Base-by-base conservation (phyloP, 2,329 filamentous ascomycete species). In the Blastomyces parvus region DNA sequence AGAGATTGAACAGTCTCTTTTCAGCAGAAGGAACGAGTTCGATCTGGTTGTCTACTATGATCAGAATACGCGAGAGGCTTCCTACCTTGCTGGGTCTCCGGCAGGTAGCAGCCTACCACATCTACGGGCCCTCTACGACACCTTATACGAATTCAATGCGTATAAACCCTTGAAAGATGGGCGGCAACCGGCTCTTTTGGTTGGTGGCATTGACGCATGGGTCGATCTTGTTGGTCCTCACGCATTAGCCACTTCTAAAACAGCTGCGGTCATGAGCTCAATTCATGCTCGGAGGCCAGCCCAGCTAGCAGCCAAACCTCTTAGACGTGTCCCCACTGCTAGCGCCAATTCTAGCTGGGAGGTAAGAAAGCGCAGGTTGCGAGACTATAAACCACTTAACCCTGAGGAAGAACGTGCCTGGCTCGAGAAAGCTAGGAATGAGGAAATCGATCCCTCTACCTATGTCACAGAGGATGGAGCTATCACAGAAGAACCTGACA, bases 31-130 rank as follows among this genome's bases (percentile, higher is more conserved):
- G 17, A 83, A 92, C 66, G 82, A 88, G 63, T 96, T 89, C 69
- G 91, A 97, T 68, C 77, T 97, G 52, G 84, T 99, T 13, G 89
- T 99, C 0, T 94, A 95, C 70, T 96, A 97, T 73, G 91, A 99
- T 73, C 84, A 93, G 67, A 76, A 73, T 17, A 86, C 84, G 66
- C 82, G 73, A 81, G 89, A 70, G 64, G 83, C 75, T 67, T 79
- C 66, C 69, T 95, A 82, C 69, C 76, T 83, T 63, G 68, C 76
- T 74, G 71, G 82, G 75, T 74, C 78, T 70, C 71, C 76, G 30
- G 75, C 73, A 59, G 76, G 73, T 46, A 79, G 77, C 22, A 80
- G 76, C 60, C 76, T 79, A 30, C 78, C 80, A 27, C 84, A 86
- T n/a, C 75, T 97, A 25, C 81, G 86, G 67, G 86, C 86, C 19